A percentile compares a stretch with the other conserved stretches of the same genome.
phyloP scores from a whole-genome alignment of 1,139 yeast species.

The Arxiozyma heterogenica region DNA sequence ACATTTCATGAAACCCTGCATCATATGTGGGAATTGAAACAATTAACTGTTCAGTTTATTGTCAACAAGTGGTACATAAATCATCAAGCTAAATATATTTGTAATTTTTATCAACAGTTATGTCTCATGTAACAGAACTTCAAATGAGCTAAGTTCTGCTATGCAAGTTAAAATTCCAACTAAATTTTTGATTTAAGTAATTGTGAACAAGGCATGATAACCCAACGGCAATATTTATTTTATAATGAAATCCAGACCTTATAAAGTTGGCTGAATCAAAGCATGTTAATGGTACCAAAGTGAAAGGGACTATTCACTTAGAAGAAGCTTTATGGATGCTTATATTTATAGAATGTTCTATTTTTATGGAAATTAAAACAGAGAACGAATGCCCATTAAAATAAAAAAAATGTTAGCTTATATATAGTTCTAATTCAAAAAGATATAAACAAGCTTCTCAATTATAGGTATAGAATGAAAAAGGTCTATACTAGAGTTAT shows the following conservation, averaged over 20 bases:
- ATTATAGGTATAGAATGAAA: constrained; percentile 75
- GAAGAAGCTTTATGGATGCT: constrained; percentile 58
- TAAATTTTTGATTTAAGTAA: constrained; percentile 84
- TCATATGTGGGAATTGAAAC: constrained; percentile 91
- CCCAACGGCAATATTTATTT: constrained; percentile 97
- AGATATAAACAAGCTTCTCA: constrained; percentile 73
- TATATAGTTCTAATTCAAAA: constrained; percentile 98
- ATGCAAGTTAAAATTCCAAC: constrained; percentile 90
- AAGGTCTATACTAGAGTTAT: constrained; percentile 52
- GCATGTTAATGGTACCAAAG: constrained; percentile 79
- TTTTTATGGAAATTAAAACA: constrained; percentile 78
- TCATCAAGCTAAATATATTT: constrained; percentile 87
- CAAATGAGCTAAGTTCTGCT: constrained; percentile 86
- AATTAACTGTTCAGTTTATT: constrained; percentile 79
- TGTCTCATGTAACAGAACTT: constrained; percentile 95
- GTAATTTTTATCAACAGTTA: constrained; percentile 98
- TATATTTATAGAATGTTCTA: constrained; percentile 73
- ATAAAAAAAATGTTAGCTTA: too few species aligned
- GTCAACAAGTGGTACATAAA: constrained; percentile 96
- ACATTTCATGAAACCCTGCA: constrained; percentile 78
- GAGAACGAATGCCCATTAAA: constrained; percentile 93
- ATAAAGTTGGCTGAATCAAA: constrained; percentile 88
- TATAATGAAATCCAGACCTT: constrained; percentile 95
- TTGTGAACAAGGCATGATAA: constrained; percentile 99
- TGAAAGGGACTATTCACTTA: constrained; percentile 58